Evolutionary conservation across 1,139 yeast genomes (phyloP).

Genomic region (Yamadazyma atlantica): DNA sequence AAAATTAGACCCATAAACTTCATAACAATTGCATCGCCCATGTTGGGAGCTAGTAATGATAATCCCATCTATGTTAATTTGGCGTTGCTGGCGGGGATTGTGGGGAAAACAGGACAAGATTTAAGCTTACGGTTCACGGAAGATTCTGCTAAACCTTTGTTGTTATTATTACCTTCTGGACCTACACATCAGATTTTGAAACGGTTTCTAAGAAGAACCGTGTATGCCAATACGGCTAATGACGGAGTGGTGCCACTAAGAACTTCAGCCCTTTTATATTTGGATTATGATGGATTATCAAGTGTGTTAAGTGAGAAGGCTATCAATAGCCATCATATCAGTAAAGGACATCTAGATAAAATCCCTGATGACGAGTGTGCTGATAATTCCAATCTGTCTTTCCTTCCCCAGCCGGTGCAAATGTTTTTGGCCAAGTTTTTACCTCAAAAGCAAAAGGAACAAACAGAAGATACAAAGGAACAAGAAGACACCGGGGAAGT

Average conservation of each 20-base stretch:
- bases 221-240: slow-evolving; percentile 76
- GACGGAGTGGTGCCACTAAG: slow-evolving; percentile 94
- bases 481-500: slow-evolving; percentile 13
- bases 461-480: no score
- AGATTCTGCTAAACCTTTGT: slow-evolving; percentile 54
- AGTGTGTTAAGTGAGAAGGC: slow-evolving; percentile 38
- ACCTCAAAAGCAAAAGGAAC: slow-evolving; percentile 42
- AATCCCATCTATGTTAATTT: slow-evolving; percentile 86
- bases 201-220: slow-evolving; percentile 65
- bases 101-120: slow-evolving; percentile 94
- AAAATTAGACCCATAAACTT: slow-evolving; percentile 75
- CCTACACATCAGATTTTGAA: slow-evolving; percentile 70
- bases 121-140: slow-evolving; percentile 58
- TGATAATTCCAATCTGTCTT: slow-evolving; percentile 17
- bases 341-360: slow-evolving; percentile 14
- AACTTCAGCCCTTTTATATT: slow-evolving; percentile 76
- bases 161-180: slow-evolving; percentile 75
- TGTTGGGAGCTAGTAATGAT: slow-evolving; percentile 80
- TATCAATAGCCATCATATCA: slow-evolving; percentile 11
- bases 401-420: slow-evolving; percentile 41
- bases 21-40: slow-evolving; percentile 82
- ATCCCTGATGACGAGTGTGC: slow-evolving; percentile 19
- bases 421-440: slow-evolving; percentile 44
- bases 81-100: slow-evolving; percentile 83
- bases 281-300: slow-evolving; percentile 52